Conservation (phyloP, 1,284 basidiomycete species). For the Gyrodon tennesseensis region DNA sequence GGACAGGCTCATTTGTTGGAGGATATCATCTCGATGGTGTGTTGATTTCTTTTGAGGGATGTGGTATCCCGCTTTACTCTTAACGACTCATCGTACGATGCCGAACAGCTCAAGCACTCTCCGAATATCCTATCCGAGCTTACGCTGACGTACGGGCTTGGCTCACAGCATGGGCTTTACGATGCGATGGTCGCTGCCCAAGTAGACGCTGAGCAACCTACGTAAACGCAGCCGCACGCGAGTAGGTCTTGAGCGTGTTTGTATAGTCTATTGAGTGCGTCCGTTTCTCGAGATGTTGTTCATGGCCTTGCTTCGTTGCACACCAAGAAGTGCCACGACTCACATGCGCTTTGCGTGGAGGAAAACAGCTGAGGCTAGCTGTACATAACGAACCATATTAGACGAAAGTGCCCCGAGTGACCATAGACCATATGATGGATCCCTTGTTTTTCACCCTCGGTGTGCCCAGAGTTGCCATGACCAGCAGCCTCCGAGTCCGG, state of each 20-base stretch:
- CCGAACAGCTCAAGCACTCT: constrained; percentile 34
- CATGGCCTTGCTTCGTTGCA: neutral
- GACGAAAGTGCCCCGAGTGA: neutral
- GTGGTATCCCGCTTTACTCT: neutral
- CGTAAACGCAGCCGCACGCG: no score
- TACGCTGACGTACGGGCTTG: constrained; percentile 82
- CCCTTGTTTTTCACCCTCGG: neutral
- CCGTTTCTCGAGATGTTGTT: neutral
- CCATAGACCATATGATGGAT: neutral
- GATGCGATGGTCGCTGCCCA: constrained; percentile 35
- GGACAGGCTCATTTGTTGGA: constrained; percentile 95
- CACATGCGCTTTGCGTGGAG: neutral
- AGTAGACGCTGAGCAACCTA: no score
- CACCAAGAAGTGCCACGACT: neutral
- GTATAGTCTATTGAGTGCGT: neutral
- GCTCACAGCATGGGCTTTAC: constrained; percentile 52
- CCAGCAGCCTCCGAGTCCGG: neutral
- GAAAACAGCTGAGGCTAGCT: neutral
- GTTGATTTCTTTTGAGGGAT: constrained; percentile 30
- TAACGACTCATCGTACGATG: constrained; percentile 58
- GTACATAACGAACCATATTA: neutral
- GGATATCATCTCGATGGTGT: constrained; percentile 80
- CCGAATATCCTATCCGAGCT: constrained; percentile 63
- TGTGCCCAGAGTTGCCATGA: no score
- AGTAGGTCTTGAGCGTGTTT: neutral